phyloP scores from a whole-genome alignment of 2,329 filamentous ascomycete species.

The Nothopassalora personata region DNA sequence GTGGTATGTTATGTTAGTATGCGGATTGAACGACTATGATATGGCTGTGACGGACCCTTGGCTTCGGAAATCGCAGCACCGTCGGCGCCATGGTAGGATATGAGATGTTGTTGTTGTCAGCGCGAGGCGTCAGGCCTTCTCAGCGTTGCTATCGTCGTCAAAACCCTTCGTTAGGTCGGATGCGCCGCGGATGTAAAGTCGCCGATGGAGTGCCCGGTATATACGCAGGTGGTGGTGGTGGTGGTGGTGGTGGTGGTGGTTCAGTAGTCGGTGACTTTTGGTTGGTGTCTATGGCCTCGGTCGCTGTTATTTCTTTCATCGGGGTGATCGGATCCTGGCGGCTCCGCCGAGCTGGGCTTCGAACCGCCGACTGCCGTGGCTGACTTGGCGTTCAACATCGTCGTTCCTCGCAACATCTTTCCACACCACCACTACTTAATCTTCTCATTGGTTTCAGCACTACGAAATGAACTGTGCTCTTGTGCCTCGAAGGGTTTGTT shows the following conservation, averaged over 20 bases:
- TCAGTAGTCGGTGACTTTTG: no score
- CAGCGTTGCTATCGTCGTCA: background rate
- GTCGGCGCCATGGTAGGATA: conserved; percentile 8
- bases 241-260: background rate
- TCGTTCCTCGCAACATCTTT: no score
- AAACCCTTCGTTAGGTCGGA: background rate
- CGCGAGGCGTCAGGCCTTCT: background rate
- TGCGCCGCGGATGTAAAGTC: background rate
- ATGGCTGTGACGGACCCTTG: conserved; percentile 1
- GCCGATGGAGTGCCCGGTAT: background rate
- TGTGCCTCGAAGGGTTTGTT: no score
- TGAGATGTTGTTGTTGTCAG: background rate
- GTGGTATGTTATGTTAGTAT: conserved; percentile 7
- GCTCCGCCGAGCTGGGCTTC: background rate
- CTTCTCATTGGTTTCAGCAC: no score
- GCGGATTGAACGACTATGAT: background rate
- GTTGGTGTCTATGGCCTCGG: background rate
- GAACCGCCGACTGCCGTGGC: background rate
- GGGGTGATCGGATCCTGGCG: background rate
- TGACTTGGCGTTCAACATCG: background rate
- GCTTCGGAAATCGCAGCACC: conserved; percentile 8
- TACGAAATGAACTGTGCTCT: no score
- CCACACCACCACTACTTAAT: no score
- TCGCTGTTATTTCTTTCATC: no score
- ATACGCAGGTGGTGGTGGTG: background rate